These are phyloP conservation scores for Saccharomyces hybrid DNA, from an alignment of 1,139 yeast species.

Conservation along the genomic window DNA sequence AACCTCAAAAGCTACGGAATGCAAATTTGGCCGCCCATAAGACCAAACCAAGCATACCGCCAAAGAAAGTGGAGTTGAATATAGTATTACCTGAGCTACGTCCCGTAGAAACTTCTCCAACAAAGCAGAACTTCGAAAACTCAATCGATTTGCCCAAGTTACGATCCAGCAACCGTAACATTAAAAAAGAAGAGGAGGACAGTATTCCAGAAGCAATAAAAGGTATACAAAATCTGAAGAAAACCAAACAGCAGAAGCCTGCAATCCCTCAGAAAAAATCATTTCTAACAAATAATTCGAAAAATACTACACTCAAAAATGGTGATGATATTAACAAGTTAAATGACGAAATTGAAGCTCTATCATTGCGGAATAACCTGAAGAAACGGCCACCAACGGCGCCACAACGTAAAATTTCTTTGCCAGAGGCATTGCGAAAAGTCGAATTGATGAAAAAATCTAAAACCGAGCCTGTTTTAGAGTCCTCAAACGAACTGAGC, in stretches of 20 bases:
- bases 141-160: constrained; percentile 1
- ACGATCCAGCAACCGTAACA: background rate
- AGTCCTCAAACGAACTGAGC: background rate
- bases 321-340: background rate
- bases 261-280: background rate
- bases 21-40: constrained; percentile 6
- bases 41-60: constrained; percentile 11
- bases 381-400: constrained; percentile 20
- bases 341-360: constrained; percentile 14
- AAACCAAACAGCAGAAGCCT: background rate
- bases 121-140: background rate
- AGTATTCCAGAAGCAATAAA: background rate
- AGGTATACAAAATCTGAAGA: background rate
- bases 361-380: constrained; percentile 9
- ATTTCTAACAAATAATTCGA: background rate
- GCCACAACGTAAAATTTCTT: constrained; percentile 25
- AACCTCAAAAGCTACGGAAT: constrained; percentile 6
- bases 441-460: constrained; percentile 19
- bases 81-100: constrained; percentile 12
- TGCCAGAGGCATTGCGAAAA: constrained; percentile 31
- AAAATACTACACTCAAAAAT: background rate
- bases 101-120: constrained; percentile 4
- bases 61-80: constrained; percentile 6
- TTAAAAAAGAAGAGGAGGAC: background rate
- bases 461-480: background rate